Base-by-base conservation (phyloP, 2,329 filamentous ascomycete species). In the Aspergillus floridensis region DNA sequence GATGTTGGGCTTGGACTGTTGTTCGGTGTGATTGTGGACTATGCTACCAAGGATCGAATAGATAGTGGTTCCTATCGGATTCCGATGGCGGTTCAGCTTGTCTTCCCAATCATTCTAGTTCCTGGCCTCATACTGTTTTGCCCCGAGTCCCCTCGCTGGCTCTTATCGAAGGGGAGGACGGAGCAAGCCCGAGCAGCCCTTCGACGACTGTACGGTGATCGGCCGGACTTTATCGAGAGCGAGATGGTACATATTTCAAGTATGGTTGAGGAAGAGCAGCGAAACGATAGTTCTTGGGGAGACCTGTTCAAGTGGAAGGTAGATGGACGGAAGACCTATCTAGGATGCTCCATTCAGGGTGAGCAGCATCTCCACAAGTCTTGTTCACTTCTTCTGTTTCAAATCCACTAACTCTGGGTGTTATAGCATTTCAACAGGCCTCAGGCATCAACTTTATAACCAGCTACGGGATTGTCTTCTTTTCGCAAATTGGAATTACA, bases 141-240 rank as follows among this genome's bases (percentile, higher is more conserved):
- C 38, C 60, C 60, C 19, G 60, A 62, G n/a, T 62, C 60, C 8
- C 60, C 60, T 1, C 59, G 60, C 54, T 62, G 58, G 57, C 58
- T 62, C 4, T 55, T 58, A 38, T 57, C 54, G 1, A 59, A 58
- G 41, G 35, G 29, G 21, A 55, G 44, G 31, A 49, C 53, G 14
- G 53, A 59, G 11, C 44, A 50, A 6, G 60, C 60, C 8, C 50
- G 53, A n/a, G 29, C 50, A 32, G 53, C 50, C 26, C 58, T 59
- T 16, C 35, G 32, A n/a, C 35, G 51, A 22, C 51, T 62, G 14
- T 54, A 58, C n/a, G 56, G 56, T 24, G 49, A 44, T 22, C 29
- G 47, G 16, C 21, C 7, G 14, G 35, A 62, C 24, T 6, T 26
- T 12, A 38, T 46, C 24, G 59, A 62, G 22, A 59, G 51, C 16